Evolutionary conservation across 23 red algal species (phyloP).

Genomic region (Chondrus crispus): DNA sequence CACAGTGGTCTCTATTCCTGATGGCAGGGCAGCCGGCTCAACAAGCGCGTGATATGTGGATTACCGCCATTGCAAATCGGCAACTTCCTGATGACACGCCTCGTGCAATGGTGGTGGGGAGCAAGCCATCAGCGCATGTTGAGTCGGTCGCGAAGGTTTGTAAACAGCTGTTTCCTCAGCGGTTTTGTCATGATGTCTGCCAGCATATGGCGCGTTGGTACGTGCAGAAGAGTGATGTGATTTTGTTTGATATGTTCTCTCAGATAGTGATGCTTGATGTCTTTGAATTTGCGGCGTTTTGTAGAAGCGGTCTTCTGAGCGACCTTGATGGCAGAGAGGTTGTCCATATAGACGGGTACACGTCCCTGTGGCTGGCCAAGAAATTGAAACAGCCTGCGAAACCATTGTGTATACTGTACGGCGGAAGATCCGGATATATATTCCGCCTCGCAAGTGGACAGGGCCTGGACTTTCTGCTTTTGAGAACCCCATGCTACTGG

Average conservation of each 20-base stretch:
- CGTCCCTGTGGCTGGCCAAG: not conserved
- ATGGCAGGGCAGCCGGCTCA: no score
- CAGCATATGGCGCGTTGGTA: not conserved
- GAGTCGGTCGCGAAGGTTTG: not conserved
- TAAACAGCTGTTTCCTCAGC: not conserved
- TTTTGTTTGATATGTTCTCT: not conserved
- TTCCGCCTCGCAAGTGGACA: not conserved
- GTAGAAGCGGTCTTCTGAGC: not conserved
- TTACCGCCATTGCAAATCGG: no score
- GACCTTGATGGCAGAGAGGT: not conserved
- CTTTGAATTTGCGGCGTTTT: conserved; percentile 41
- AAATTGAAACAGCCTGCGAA: conserved; percentile 5
- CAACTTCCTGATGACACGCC: conserved; percentile 44
- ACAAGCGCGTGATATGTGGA: no score
- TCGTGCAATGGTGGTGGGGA: not conserved
- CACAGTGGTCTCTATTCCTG: no score
- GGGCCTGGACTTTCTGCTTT: not conserved
- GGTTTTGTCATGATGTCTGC: conserved; percentile 11
- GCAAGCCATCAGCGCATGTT: not conserved
- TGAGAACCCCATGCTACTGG: not conserved
- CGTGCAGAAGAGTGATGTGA: not conserved
- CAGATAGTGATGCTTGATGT: conserved; percentile 14
- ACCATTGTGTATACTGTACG: not conserved
- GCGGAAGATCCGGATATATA: not conserved
- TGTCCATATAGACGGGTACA: not conserved